These are phyloP conservation scores for Boletus mariae DNA, from an alignment of 1,284 basidiomycete genomes.

Conservation along the genomic window DNA sequence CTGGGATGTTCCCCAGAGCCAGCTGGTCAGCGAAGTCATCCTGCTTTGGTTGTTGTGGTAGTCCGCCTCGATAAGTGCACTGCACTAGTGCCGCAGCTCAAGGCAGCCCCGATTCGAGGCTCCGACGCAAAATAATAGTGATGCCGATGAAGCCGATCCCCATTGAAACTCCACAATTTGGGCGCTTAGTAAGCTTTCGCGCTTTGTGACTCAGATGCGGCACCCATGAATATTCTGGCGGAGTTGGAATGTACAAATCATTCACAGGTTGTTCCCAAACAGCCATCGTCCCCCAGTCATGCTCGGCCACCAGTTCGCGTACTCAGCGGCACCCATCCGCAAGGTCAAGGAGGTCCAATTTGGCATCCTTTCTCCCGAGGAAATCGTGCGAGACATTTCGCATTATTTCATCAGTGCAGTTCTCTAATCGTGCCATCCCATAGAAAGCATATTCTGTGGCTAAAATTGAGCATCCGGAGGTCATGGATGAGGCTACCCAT, in stretches of 20 bases:
- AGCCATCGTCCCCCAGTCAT: slow-evolving; percentile 43
- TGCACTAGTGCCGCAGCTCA: too few species aligned
- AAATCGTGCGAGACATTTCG: slow-evolving; percentile 75
- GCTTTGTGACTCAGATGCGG: slow-evolving; percentile 17
- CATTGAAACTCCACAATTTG: too few species aligned
- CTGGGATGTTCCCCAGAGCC: slow-evolving; percentile 75
- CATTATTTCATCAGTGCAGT: slow-evolving; percentile 10
- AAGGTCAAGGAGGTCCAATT: slow-evolving; percentile 99
- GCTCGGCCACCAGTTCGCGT: slow-evolving; percentile 84
- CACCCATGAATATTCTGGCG: slow-evolving; percentile 28
- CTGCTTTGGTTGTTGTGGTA: slow-evolving; percentile 14
- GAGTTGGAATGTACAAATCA: slow-evolving; percentile 33
- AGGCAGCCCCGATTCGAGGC: slow-evolving; percentile 11
- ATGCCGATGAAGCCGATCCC: too few species aligned
- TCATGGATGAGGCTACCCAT: slow-evolving; percentile 91
- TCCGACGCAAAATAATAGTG: slow-evolving; percentile 13
- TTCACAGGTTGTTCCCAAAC: slow-evolving; percentile 37
- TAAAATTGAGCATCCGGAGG: slow-evolving; percentile 97
- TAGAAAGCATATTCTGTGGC: slow-evolving; percentile 98
- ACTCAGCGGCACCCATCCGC: slow-evolving; percentile 89
- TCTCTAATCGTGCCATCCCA: slow-evolving; percentile 19
- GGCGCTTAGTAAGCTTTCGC: neutral
- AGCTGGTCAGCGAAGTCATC: slow-evolving; percentile 49
- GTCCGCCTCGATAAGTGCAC: slow-evolving; percentile 1
- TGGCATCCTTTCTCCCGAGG: slow-evolving; percentile 98